phyloP scores from a whole-genome alignment of 305 asterid species.

The Fraxinus albicans region DNA sequence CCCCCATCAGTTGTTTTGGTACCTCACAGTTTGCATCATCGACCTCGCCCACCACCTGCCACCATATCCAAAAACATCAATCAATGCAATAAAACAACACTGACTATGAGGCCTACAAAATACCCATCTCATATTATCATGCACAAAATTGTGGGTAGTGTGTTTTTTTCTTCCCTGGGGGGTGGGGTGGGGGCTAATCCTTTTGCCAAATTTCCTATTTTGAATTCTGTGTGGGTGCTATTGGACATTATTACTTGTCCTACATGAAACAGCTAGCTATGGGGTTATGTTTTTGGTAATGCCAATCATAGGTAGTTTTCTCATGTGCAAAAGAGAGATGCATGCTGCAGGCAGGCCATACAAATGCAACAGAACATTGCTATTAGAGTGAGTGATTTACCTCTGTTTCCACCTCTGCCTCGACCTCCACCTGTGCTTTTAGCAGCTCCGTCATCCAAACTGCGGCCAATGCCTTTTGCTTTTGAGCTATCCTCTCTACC shows the following conservation, averaged over 20 bases:
- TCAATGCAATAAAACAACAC: not conserved
- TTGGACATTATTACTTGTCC: not conserved
- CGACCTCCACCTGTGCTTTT: conserved; percentile 45
- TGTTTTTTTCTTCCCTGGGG: too few relatives aligned
- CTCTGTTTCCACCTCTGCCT: conserved; percentile 54
- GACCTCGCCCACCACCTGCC: conserved; percentile 50
- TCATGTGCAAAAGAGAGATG: not conserved
- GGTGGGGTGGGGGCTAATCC: not conserved
- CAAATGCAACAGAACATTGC: not conserved
- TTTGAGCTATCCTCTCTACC: conserved; percentile 51
- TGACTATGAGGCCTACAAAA: not conserved
- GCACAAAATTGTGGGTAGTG: not conserved
- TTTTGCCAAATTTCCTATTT: not conserved
- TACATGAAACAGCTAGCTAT: too few relatives aligned
- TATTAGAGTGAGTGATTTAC: not conserved
- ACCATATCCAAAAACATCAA: conserved; percentile 2
- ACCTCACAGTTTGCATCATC: conserved; percentile 24
- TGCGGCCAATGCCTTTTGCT: conserved; percentile 50
- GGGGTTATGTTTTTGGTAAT: not conserved
- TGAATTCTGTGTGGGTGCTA: not conserved
- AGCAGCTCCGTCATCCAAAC: conserved; percentile 52
- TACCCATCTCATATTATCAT: not conserved
- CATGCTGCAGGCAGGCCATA: not conserved
- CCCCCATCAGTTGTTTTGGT: not conserved
- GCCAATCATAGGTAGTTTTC: not conserved